These are phyloP conservation scores for Plasmodium ovale DNA, from an alignment of 169 alveolate species.

Conservation along the genomic window DNA sequence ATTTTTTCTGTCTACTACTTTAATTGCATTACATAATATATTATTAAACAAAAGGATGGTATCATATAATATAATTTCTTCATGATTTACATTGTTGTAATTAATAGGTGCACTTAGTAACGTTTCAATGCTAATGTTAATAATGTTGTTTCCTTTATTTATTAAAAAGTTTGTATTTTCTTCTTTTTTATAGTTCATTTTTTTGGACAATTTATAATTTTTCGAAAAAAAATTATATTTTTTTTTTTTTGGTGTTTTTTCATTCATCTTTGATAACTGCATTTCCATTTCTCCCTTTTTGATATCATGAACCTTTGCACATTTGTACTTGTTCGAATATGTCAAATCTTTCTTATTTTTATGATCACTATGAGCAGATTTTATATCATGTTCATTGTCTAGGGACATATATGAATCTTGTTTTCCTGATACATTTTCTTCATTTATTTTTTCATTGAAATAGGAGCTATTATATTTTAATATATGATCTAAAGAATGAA, in stretches of 20 bases:
- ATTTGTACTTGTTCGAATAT: conserved; percentile 5
- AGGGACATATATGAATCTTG: conserved; percentile 15
- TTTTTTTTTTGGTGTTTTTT: conserved; percentile 59
- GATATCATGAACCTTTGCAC: conserved; percentile 16
- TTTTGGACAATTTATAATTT: conserved; percentile 38
- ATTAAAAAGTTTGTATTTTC: conserved; percentile 27
- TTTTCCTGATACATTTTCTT: not conserved
- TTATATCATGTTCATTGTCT: conserved; percentile 11
- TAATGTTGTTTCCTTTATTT: conserved; percentile 73
- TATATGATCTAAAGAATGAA: conserved; percentile 72
- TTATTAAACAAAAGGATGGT: conserved; percentile 60
- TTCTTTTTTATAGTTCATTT: conserved; percentile 22
- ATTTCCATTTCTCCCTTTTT: conserved; percentile 18
- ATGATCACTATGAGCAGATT: not conserved
- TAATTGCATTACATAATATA: conserved; percentile 43
- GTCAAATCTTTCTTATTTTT: conserved; percentile 1
- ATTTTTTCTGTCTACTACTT: conserved; percentile 60
- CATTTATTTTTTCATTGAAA: conserved; percentile 27
- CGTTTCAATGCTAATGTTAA: conserved; percentile 74
- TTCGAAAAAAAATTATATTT: conserved; percentile 54
- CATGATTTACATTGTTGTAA: conserved; percentile 51
- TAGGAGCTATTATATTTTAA: conserved; percentile 42
- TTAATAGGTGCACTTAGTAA: conserved; percentile 67
- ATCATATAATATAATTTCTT: conserved; percentile 68
- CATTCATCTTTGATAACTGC: conserved; percentile 29